Evolutionary conservation across 129 eudicot genomes (phyloP).

Genomic region (Lonicera japonica): DNA sequence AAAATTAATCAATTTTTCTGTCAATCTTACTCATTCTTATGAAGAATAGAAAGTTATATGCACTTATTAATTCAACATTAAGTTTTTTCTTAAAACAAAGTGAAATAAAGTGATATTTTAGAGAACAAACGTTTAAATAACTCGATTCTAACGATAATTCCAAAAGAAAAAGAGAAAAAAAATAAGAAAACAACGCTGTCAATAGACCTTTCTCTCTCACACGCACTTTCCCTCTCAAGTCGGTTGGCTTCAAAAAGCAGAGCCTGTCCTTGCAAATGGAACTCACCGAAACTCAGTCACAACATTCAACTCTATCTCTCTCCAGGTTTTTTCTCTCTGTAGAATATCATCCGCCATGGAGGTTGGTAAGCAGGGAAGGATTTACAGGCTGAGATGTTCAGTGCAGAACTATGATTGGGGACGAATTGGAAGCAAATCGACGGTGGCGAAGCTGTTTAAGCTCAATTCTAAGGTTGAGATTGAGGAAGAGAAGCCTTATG

Average conservation of each 20-base stretch:
- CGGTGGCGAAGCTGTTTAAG: constrained; percentile 47
- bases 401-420: constrained; percentile 91
- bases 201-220: constrained; percentile 24
- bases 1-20: too few species aligned
- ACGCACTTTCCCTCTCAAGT: constrained; percentile 1
- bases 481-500: constrained; percentile 49
- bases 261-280: not conserved
- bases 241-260: not conserved
- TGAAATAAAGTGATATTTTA: too few species aligned
- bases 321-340: not conserved
- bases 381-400: constrained; percentile 56
- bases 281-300: too few species aligned
- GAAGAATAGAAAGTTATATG: too few species aligned
- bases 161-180: too few species aligned
- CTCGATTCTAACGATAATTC: too few species aligned
- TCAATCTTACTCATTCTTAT: too few species aligned
- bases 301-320: constrained; percentile 5
- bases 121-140: too few species aligned
- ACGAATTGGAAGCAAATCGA: constrained; percentile 50
- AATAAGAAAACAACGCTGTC: not conserved
- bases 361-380: constrained; percentile 10
- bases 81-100: too few species aligned
- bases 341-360: constrained; percentile 22
- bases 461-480: constrained; percentile 40
- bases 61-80: too few species aligned